A percentile compares a stretch with the other conserved stretches of the same genome.
Conservation (phyloP, 2,329 filamentous ascomycete species). For the Cylindrodendrum hubeiense region DNA sequence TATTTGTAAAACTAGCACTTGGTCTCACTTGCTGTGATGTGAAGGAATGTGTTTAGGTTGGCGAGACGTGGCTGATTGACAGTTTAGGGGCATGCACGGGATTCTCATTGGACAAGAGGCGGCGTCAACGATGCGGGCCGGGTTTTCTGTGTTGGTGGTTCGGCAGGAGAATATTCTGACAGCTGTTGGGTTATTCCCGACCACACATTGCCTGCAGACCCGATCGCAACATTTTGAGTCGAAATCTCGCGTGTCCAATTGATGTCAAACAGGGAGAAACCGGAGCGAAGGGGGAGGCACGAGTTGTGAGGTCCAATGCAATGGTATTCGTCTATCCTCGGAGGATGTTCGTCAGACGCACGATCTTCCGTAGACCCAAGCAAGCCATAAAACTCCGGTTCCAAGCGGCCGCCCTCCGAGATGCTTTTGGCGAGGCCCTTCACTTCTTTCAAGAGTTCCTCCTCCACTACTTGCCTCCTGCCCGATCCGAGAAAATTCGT, state of each 20-base stretch:
- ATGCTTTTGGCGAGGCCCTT: constrained; percentile 53
- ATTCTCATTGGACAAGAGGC: neutral
- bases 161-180: neutral
- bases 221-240: neutral
- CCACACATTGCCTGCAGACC: constrained; percentile 3
- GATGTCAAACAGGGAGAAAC: constrained; percentile 14
- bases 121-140: neutral
- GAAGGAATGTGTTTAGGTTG: no score
- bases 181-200: constrained; percentile 3
- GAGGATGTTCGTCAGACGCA: constrained; percentile 57
- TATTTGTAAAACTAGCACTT: constrained; percentile 42
- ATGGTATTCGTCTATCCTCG: constrained; percentile 59
- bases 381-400: constrained; percentile 61
- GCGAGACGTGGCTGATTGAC: neutral
- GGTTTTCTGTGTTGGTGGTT: constrained; percentile 7
- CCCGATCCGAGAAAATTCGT: constrained; percentile 44
- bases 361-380: constrained; percentile 58
- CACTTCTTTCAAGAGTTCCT: constrained; percentile 44
- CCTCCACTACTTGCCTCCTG: constrained; percentile 36
- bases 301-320: constrained; percentile 50
- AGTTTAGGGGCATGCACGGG: neutral
- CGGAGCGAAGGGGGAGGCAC: constrained; percentile 14
- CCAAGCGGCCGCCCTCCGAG: constrained; percentile 59
- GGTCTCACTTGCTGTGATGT: neutral
- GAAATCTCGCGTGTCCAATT: constrained; percentile 9